These are phyloP conservation scores for Metarhizium guizhouense DNA, from an alignment of 2,329 filamentous ascomycete genomes.

Conservation along the genomic window DNA sequence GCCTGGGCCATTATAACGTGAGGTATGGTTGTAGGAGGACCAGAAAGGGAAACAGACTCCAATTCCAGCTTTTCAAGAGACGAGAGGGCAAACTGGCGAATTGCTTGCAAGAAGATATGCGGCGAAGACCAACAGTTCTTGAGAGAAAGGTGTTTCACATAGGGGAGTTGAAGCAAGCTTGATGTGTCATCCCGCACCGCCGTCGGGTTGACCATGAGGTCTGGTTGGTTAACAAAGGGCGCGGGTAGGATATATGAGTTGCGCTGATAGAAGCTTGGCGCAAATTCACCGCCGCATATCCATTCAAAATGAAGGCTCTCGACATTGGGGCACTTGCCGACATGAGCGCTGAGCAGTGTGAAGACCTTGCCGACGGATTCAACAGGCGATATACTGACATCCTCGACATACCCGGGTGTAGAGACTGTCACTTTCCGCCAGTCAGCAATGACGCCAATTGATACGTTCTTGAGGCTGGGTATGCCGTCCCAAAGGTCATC, in stretches of 20 bases:
- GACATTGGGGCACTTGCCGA: slow-evolving; percentile 40
- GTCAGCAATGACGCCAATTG: slow-evolving; percentile 54
- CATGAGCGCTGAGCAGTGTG: slow-evolving; percentile 39
- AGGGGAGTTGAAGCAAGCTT: slow-evolving; percentile 41
- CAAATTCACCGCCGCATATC: slow-evolving; percentile 59
- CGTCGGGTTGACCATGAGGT: slow-evolving; percentile 19
- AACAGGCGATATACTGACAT: slow-evolving; percentile 39
- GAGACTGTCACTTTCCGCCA: slow-evolving; percentile 52
- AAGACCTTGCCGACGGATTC: slow-evolving; percentile 42
- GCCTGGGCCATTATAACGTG: slow-evolving; percentile 12
- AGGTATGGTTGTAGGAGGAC: slow-evolving; percentile 23
- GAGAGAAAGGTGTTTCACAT: slow-evolving; percentile 50
- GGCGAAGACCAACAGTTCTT: slow-evolving; percentile 63
- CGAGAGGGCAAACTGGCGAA: slow-evolving; percentile 36
- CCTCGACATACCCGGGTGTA: slow-evolving; percentile 40
- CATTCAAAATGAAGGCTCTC: slow-evolving; percentile 56
- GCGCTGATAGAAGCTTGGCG: slow-evolving; percentile 49
- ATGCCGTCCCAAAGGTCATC: slow-evolving; percentile 54
- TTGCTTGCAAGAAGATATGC: slow-evolving; percentile 41
- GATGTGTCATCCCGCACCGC: slow-evolving; percentile 23
- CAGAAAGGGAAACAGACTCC: slow-evolving; percentile 56
- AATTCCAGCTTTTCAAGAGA: slow-evolving; percentile 46
- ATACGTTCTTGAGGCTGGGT: slow-evolving; percentile 43
- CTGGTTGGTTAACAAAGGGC: slow-evolving; percentile 35
- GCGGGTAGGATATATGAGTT: slow-evolving; percentile 55